Conservation (phyloP, 2,329 filamentous ascomycete genomes). For the Nigrospora oryzae region DNA sequence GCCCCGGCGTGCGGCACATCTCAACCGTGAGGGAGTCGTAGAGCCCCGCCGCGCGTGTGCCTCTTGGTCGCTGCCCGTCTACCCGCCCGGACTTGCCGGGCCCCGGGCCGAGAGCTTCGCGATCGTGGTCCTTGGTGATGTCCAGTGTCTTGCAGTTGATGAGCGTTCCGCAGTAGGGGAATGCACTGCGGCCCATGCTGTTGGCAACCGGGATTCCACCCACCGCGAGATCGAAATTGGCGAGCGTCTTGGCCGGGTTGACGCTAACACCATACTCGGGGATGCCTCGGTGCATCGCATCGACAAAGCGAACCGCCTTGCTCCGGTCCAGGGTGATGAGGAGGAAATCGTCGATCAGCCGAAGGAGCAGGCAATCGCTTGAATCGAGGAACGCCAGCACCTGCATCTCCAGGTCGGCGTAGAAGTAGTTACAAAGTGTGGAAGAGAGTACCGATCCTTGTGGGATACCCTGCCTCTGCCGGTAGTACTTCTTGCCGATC, state of each 20-base stretch:
- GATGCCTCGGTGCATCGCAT: constrained; percentile 71
- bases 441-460: constrained; percentile 87
- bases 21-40: constrained; percentile 75
- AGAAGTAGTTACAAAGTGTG: constrained; percentile 90
- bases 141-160: constrained; percentile 71
- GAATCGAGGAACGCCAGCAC: constrained; percentile 58
- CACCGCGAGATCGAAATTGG: constrained; percentile 68
- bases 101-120: constrained; percentile 1
- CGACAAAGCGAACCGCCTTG: constrained; percentile 65
- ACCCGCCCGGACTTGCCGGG: constrained; percentile 9
- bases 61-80: constrained; percentile 6
- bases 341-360: constrained; percentile 88
- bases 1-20: constrained; percentile 61
- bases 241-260: constrained; percentile 69
- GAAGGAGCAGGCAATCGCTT: constrained; percentile 58
- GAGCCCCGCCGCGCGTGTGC: constrained; percentile 30
- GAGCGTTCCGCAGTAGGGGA: constrained; percentile 81
- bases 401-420: constrained; percentile 72
- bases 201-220: constrained; percentile 42
- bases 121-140: constrained; percentile 58
- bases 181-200: constrained; percentile 34
- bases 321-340: constrained; percentile 65
- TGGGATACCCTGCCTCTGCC: constrained; percentile 82
- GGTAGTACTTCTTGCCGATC: constrained; percentile 80
- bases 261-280: constrained; percentile 74